Evolutionary conservation across 1,284 basidiomycete species (phyloP), one percentile per base, ranked within the genome.

Genomic region (Coniophora puteana): DNA sequence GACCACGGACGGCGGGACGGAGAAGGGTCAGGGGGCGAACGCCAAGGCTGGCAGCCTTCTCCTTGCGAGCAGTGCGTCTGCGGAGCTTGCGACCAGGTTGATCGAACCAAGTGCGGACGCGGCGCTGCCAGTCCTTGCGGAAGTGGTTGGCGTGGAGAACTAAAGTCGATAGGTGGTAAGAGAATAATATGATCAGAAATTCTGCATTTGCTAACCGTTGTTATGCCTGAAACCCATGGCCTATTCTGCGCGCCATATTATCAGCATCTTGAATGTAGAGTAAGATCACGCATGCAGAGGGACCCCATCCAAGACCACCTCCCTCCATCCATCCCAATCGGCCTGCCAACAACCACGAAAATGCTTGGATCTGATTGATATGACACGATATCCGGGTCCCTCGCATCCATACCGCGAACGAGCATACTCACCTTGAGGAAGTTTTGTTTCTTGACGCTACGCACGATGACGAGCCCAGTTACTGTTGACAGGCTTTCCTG

Each of bases 61-160:
- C 76, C 71, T 91, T 85, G 69, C 96, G 91, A 39, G 94, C 93
- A 50, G 78, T 85, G 66, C 96, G 90, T 67, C 96, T 83, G 66
- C 92, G 88, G 71, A 95, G 89, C 77, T 99, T 99, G 69, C 90
- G 89, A 46, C 94, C 96, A 51, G 95, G 93, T 74, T 99, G 96
- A 79, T 99, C 91, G 68, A 99, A 99, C 95, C 94, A 94, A 63
- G 90, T 95, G 70, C 87, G 88, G 61, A 96, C 92, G 57, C 85
- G 84, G 63, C 83, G 79, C 70, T 95, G 89, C 93, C 93, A 96
- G 71, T 96, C 93, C 86, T 99, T 99, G 74, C 84, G 91, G 84
- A 97, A 97, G 68, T 97, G 94, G 74, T 94, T 94, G 64, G 74
- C 78, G 71, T 82, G 92, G 67, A 93, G 89, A 72, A 90, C 89